Percentiles rank a stretch among this genome's conserved stretches.
Evolutionary conservation across 2,329 filamentous ascomycete species (phyloP).

Genomic region (Fusarium decemcellulare): DNA sequence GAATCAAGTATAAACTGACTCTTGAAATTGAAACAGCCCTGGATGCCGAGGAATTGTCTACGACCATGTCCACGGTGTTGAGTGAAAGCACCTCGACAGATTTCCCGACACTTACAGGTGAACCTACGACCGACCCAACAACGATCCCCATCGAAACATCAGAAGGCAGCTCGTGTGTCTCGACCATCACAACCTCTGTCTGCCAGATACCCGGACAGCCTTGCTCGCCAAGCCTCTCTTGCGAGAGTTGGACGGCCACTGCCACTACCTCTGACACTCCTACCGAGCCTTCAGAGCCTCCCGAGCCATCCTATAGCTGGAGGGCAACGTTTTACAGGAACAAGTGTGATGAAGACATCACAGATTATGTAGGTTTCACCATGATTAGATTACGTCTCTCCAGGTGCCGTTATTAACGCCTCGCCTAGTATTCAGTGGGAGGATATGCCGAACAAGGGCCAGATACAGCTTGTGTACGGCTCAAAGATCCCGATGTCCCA

Average conservation of each 20-base stretch:
- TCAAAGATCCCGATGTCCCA: not conserved
- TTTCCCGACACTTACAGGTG: too few species aligned
- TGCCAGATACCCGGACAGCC: not conserved
- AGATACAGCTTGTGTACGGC: not conserved
- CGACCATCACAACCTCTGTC: not conserved
- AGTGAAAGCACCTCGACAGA: not conserved
- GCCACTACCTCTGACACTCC: not conserved
- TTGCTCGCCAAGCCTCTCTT: not conserved
- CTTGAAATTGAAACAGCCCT: not conserved
- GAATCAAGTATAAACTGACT: not conserved
- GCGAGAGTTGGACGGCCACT: not conserved
- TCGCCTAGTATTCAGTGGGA: not conserved
- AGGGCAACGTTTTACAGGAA: not conserved
- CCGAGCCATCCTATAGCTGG: not conserved
- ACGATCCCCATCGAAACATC: not conserved
- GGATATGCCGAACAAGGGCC: not conserved
- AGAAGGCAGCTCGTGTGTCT: constrained; percentile 1
- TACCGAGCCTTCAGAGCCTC: not conserved
- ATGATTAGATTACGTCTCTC: too few species aligned
- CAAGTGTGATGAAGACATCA: not conserved
- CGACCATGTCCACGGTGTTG: not conserved
- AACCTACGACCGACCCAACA: not conserved
- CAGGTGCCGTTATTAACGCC: too few species aligned
- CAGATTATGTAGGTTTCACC: not conserved
- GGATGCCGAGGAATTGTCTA: not conserved